These are phyloP conservation scores for Drechslera avenae DNA, from an alignment of 2,329 filamentous ascomycete genomes.

Conservation along the genomic window DNA sequence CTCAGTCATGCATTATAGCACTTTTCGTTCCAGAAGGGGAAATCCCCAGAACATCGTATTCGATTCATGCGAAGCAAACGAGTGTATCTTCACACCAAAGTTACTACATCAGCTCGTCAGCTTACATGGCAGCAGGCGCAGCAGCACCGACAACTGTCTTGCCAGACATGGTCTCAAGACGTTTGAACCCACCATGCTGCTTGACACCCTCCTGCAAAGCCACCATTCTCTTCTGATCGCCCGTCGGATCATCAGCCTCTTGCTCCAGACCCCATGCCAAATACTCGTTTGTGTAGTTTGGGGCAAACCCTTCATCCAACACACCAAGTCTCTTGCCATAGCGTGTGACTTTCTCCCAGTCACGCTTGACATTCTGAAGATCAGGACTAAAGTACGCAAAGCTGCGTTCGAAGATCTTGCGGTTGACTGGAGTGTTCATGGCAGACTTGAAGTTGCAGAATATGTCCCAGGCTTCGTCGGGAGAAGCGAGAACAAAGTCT, in stretches of 20 bases:
- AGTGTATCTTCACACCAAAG: slow-evolving; percentile 1
- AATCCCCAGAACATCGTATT: neutral
- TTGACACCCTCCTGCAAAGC: slow-evolving; percentile 71
- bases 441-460: slow-evolving; percentile 74
- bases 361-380: slow-evolving; percentile 73
- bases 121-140: slow-evolving; percentile 11
- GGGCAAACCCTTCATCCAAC: slow-evolving; percentile 64
- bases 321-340: slow-evolving; percentile 77
- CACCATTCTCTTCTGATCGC: slow-evolving; percentile 77
- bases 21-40: no score
- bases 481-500: slow-evolving; percentile 70
- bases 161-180: slow-evolving; percentile 44
- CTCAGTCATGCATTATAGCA: no score
- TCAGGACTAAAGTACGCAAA: slow-evolving; percentile 78
- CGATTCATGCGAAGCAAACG: neutral
- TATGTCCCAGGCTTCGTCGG: slow-evolving; percentile 67
- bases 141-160: slow-evolving; percentile 26
- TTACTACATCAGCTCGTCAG: no score
- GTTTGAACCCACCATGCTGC: slow-evolving; percentile 66
- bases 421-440: slow-evolving; percentile 71
- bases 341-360: slow-evolving; percentile 78
- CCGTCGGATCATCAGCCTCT: slow-evolving; percentile 69
- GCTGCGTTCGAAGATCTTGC: slow-evolving; percentile 79
- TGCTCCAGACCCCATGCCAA: slow-evolving; percentile 68
- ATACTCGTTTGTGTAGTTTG: slow-evolving; percentile 78